Conservation (phyloP, 2,329 filamentous ascomycete genomes). For the Colletotrichum sp. region DNA sequence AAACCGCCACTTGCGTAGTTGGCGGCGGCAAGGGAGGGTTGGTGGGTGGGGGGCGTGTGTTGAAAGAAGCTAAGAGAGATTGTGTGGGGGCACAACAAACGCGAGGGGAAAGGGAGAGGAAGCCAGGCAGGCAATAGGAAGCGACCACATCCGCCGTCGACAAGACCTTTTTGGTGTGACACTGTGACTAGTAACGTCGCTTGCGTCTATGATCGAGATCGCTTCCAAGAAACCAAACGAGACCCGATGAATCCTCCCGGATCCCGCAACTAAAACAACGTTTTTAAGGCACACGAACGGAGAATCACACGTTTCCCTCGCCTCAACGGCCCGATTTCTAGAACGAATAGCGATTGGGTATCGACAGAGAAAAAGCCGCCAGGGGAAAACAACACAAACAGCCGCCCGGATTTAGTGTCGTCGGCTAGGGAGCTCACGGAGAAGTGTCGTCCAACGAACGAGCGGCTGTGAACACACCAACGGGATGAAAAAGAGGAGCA, state of each 20-base stretch:
- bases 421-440: neutral
- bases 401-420: neutral
- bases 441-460: neutral
- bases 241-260: neutral
- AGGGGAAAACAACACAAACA: neutral
- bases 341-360: neutral
- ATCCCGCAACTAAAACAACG: neutral
- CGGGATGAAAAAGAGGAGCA: neutral
- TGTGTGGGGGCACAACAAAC: neutral
- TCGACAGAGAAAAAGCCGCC: neutral
- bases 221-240: neutral
- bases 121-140: neutral
- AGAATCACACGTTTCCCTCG: neutral
- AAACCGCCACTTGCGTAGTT: constrained; percentile 20
- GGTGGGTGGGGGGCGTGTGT: neutral
- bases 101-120: neutral
- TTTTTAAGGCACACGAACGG: neutral
- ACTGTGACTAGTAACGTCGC: neutral
- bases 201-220: neutral
- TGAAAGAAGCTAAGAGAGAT: neutral
- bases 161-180: neutral
- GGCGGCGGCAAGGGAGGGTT: neutral
- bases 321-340: neutral
- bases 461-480: neutral
- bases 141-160: neutral